Base-by-base conservation (phyloP, 2,329 filamentous ascomycete genomes). In the Nannizziopsis arthrosporioides region DNA sequence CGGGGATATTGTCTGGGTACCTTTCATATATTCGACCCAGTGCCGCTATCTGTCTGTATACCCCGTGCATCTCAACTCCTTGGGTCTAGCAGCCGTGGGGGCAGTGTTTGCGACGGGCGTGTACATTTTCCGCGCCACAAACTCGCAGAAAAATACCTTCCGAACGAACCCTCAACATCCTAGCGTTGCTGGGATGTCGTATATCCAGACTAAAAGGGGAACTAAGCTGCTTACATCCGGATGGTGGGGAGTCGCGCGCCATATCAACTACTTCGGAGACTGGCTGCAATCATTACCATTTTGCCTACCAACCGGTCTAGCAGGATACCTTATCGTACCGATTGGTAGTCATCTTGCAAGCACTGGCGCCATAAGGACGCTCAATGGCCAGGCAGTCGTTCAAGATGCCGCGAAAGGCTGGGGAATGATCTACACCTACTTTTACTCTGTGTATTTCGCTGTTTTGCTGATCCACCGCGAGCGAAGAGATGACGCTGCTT, bases 111-210 rank as follows among this genome's bases (percentile, higher is more conserved):
- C 72, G 0, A 61, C 77, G 1, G 89, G 87, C n/a, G 94, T 90
- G 68, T 82, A 77, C 64, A 88, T 94, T 64, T 96, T 96, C 80
- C 88, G 90, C 50, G 75, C 83, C n/a, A 80, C 86, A 63, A 96
- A 96, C 74, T 86, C 80, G 66, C 82, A 95, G 70, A 96, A 96
- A 80, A 94, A 95, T 68, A 76, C 77, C 18, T 96, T 96, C 80
- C 81, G 92, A 51, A 93, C 80, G 32, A 80, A 95, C 64, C 89
- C 89, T 22, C 73, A 82, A 30, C 85, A 94, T 61, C 84, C 88
- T 0, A 74, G 75, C 30, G 79, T 95, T 48, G 75, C 79, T 37
- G 82, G 94, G 61, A 78, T 95, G 56, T 79, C 84, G 62, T 94
- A 84, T 66, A 88, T 96, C 52, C 73, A 92, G 69, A 96, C 90